These are phyloP conservation scores for Hypoxylon crocopeplum DNA, from an alignment of 495 filamentous ascomycete species.

Conservation along the genomic window DNA sequence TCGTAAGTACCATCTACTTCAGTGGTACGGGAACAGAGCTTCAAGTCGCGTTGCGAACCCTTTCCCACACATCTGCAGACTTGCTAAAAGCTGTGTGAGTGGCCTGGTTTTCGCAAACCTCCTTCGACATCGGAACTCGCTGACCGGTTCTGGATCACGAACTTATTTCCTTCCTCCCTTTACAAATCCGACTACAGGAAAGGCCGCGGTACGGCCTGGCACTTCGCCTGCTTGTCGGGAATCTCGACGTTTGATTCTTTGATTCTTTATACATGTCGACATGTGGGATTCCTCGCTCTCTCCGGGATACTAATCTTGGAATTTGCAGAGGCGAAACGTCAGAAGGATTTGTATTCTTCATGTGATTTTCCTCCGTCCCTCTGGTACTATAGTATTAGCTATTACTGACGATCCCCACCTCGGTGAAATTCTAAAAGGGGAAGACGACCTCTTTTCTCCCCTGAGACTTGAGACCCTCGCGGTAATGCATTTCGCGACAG, in stretches of 20 bases:
- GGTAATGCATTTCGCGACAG: too few species aligned
- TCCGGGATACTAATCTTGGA: too few species aligned
- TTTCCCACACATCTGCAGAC: conserved; percentile 33
- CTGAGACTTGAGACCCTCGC: too few species aligned
- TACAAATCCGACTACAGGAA: conserved; percentile 10
- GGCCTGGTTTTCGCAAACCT: conserved; percentile 4
- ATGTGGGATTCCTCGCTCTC: too few species aligned
- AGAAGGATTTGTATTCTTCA: too few species aligned
- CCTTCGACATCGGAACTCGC: conserved; percentile 37
- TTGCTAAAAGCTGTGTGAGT: conserved; percentile 19
- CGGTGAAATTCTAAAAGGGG: conserved; percentile 28
- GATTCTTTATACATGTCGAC: too few species aligned
- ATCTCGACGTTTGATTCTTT: too few species aligned
- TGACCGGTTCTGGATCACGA: conserved; percentile 23
- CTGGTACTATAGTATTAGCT: not conserved
- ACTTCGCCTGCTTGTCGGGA: too few species aligned
- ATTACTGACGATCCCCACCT: conserved; percentile 18
- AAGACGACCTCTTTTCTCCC: conserved; percentile 5
- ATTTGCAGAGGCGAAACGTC: too few species aligned
- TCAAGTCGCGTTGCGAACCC: conserved; percentile 31
- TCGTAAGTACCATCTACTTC: conserved; percentile 33
- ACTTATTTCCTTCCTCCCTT: conserved; percentile 8
- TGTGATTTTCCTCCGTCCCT: not conserved
- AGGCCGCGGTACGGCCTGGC: too few species aligned
- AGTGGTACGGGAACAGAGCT: conserved; percentile 16